Conservation (phyloP, 345 rosid species). For the Stellera chamaejasme region DNA sequence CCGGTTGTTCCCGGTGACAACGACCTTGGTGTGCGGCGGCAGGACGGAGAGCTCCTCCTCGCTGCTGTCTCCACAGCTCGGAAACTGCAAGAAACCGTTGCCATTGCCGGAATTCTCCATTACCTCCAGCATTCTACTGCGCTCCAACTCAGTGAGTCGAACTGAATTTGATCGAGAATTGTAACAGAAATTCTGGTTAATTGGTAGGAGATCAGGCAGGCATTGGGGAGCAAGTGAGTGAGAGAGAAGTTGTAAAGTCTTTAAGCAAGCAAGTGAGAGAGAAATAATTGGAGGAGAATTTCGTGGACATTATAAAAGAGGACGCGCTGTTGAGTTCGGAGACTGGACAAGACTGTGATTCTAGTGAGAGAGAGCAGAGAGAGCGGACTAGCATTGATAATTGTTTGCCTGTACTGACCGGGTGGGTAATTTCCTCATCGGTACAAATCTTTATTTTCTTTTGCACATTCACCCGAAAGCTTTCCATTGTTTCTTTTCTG, state of each 20-base stretch:
- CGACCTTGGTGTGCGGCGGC: slow-evolving; percentile 92
- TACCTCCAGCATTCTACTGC: slow-evolving; percentile 55
- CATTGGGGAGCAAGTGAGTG: slow-evolving; percentile 42
- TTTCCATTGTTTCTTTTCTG: no score
- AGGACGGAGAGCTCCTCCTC: slow-evolving; percentile 94
- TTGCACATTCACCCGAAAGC: no score
- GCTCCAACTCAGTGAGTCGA: slow-evolving; percentile 10
- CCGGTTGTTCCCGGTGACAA: slow-evolving; percentile 93
- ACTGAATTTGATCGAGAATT: slow-evolving; percentile 5
- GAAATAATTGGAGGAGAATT: slow-evolving; percentile 24
- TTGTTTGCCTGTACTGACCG: no score
- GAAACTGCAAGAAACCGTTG: slow-evolving; percentile 44
- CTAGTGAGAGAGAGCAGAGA: slow-evolving; percentile 16
- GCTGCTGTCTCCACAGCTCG: slow-evolving; percentile 70
- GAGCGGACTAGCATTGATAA: no score
- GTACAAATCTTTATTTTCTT: no score
- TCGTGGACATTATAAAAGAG: slow-evolving; percentile 23
- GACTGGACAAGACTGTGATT: slow-evolving; percentile 43
- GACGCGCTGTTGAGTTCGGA: slow-evolving; percentile 47
- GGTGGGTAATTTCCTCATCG: no score
- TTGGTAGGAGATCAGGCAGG: slow-evolving; percentile 43
- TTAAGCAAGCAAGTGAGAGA: no score
- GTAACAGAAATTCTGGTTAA: slow-evolving; percentile 16
- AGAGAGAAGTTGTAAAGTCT: slow-evolving; percentile 19
- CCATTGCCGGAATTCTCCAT: slow-evolving; percentile 65